These are phyloP conservation scores for Cercophora sp. DNA, from an alignment of 495 filamentous ascomycete species.

Conservation along the genomic window DNA sequence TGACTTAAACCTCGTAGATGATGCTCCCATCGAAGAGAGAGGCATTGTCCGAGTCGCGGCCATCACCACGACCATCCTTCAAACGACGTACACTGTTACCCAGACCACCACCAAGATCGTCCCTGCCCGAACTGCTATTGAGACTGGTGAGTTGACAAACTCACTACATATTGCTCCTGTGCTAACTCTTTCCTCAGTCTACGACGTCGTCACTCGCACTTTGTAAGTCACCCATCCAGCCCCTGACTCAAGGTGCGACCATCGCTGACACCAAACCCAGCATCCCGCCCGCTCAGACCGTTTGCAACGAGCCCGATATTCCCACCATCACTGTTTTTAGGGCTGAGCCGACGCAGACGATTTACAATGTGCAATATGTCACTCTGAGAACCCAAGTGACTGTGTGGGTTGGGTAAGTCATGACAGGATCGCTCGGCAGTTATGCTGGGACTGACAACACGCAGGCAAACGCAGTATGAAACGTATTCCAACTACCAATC, in stretches of 20 bases:
- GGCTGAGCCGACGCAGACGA: conserved; percentile 12
- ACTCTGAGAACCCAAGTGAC: conserved; percentile 14
- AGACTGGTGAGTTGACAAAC: conserved; percentile 19
- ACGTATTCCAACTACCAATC: conserved; percentile 17
- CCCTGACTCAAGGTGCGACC: neutral
- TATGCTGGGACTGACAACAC: too few species aligned
- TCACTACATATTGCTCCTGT: too few species aligned
- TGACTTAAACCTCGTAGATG: neutral
- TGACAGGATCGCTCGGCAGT: too few species aligned
- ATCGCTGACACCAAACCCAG: conserved; percentile 2
- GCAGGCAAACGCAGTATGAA: conserved; percentile 21
- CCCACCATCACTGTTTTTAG: conserved; percentile 16
- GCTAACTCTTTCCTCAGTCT: conserved; percentile 6
- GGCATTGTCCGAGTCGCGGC: conserved; percentile 13
- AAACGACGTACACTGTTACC: conserved; percentile 19
- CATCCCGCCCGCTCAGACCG: conserved; percentile 17
- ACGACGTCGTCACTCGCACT: conserved; percentile 7
- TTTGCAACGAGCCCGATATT: conserved; percentile 15
- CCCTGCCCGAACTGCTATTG: conserved; percentile 11
- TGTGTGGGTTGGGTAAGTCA: conserved; percentile 21
- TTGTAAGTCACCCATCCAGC: conserved; percentile 13
- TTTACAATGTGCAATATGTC: conserved; percentile 16
- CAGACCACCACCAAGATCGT: conserved; percentile 14
- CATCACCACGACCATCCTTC: conserved; percentile 15
- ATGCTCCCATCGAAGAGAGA: too few species aligned